Base-by-base conservation (phyloP, 169 alveolate species). In the Plasmodium billcollinsi region DNA sequence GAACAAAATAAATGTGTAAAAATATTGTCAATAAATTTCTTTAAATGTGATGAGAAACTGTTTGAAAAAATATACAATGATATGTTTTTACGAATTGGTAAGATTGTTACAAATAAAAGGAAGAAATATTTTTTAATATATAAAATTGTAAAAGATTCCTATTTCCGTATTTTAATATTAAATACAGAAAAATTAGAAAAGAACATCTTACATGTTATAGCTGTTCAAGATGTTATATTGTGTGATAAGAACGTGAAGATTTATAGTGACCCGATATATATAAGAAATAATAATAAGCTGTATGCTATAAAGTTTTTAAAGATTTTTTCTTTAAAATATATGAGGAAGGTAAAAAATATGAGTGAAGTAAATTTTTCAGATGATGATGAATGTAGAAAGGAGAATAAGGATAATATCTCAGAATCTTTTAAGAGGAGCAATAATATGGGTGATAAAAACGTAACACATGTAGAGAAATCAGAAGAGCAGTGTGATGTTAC, bases 251-350 rank as follows among this genome's bases (percentile, higher is more conserved):
- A 80, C 56, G 90, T 80, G 11, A 80, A 70, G 59, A 80, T 80
- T 39, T 33, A 15, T 39, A 80, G 90, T 73, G 90, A 80, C 18
- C 56, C 90, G 0, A 54, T 80, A 63, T 80, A 80, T 63, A 29
- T 80, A 56, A 80, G 73, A 56, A 80, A 80, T 80, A 56, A 62
- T 56, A 29, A 43, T n/a, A 80, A 66, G 33, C 43, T 80, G 1
- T 80, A 80, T 29, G 90, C 70, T 80, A 63, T 80, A 15, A 80
- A 80, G n/a, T 80, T 80, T 61, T 80, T 80, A 58, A 80, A 80
- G 43, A 47, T 80, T 70, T 80, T 80, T 15, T 54, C 73, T 33
- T 62, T 80, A 56, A 80, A 80, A 61, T 69, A 80, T 58, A 67
- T 80, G 21, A 80, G 69, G 59, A 80, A 80, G 29, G 9, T 67